Percentiles rank a stretch among this genome's conserved stretches.
phyloP scores from a whole-genome alignment of 2,329 filamentous ascomycete species.

The Fusarium sp. region DNA sequence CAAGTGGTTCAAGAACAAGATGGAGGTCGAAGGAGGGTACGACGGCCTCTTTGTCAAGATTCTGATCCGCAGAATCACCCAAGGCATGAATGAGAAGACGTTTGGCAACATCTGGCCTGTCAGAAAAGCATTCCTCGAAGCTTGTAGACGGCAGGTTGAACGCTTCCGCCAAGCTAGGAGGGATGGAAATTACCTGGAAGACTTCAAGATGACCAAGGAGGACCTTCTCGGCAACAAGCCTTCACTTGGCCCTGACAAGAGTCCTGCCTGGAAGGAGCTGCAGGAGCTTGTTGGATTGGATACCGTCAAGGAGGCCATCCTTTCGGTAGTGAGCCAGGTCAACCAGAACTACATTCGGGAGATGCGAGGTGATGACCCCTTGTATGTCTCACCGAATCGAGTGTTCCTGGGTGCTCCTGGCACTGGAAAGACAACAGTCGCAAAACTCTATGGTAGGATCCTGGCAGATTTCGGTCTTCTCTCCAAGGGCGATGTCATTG shows the following conservation, averaged over 20 bases:
- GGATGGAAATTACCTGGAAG: constrained; percentile 38
- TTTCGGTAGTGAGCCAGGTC: constrained; percentile 61
- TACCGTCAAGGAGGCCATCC: constrained; percentile 65
- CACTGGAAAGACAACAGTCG: constrained; percentile 79
- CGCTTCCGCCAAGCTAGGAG: constrained; percentile 57
- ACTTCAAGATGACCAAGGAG: constrained; percentile 60
- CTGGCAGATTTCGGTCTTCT: constrained; percentile 74
- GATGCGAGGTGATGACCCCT: constrained; percentile 64
- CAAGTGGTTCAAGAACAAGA: constrained; percentile 62
- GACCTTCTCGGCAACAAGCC: constrained; percentile 78
- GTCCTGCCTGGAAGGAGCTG: constrained; percentile 67
- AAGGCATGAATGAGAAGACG: constrained; percentile 68
- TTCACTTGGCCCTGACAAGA: constrained; percentile 60
- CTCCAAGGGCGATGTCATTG: constrained; percentile 61
- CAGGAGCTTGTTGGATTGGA: constrained; percentile 67
- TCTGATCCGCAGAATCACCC: constrained; percentile 67
- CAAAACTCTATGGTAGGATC: constrained; percentile 76
- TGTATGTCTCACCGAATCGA: constrained; percentile 71
- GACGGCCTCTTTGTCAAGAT: constrained; percentile 72
- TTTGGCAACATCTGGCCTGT: constrained; percentile 79
- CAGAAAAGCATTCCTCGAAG: constrained; percentile 64
- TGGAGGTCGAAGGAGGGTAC: constrained; percentile 69
- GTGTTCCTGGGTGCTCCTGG: constrained; percentile 79
- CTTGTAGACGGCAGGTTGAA: constrained; percentile 66
- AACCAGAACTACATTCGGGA: constrained; percentile 73